phyloP scores from a whole-genome alignment of 768 basidiomycete genomes.

The Steccherinum ochraceum region DNA sequence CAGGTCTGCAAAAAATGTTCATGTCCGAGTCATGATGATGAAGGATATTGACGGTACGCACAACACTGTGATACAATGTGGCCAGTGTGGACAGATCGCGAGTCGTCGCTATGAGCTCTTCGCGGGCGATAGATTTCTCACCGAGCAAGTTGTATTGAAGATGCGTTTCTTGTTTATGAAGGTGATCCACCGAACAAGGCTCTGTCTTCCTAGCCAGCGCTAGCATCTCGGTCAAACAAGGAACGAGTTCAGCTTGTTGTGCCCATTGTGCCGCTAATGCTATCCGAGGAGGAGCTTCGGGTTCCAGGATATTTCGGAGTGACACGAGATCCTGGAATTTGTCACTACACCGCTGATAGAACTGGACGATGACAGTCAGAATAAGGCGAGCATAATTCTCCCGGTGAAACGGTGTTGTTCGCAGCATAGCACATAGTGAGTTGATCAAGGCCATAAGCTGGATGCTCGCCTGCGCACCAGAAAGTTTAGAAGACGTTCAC shows the following conservation, averaged over 20 bases:
- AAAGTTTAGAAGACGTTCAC: constrained; percentile 3
- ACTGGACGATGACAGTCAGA: constrained; percentile 89
- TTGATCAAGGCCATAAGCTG: constrained; percentile 87
- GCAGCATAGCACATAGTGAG: constrained; percentile 86
- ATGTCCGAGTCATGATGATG: not conserved
- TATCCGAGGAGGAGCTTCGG: constrained; percentile 38
- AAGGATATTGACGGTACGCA: constrained; percentile 32
- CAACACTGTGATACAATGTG: constrained; percentile 80
- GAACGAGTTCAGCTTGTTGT: constrained; percentile 72
- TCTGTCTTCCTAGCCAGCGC: constrained; percentile 32
- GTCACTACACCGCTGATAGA: constrained; percentile 91
- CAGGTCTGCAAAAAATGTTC: constrained; percentile 49
- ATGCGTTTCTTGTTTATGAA: constrained; percentile 74
- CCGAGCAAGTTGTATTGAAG: constrained; percentile 67
- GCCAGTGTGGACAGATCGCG: constrained; percentile 73
- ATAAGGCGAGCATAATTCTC: constrained; percentile 95
- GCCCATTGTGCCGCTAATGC: constrained; percentile 77
- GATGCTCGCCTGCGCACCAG: constrained; percentile 61
- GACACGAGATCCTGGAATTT: constrained; percentile 73
- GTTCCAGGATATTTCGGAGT: constrained; percentile 17
- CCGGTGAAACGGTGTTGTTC: constrained; percentile 87
- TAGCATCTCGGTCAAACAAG: constrained; percentile 65
- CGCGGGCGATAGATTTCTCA: constrained; percentile 44
- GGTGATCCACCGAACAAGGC: constrained; percentile 38
- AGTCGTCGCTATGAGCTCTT: constrained; percentile 64